Evolutionary conservation across 108 stramenopile genomes (phyloP), one percentile per base, ranked within the genome.

Genomic region (Stephanodiscus triporus): DNA sequence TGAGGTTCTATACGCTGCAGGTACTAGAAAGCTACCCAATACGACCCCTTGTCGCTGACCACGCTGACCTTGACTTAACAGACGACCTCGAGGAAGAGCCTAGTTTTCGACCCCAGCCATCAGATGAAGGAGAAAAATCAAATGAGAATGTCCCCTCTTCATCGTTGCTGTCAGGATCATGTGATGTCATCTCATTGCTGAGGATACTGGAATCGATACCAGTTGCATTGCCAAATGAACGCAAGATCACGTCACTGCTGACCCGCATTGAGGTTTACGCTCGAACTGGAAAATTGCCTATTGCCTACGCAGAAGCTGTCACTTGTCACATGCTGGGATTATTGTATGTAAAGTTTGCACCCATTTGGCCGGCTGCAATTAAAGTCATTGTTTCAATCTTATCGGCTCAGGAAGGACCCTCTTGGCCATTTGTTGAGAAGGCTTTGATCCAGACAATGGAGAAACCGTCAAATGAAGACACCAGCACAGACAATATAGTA

Each of bases 31-130:
- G 70, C 47, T 89, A 75, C 72, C 94, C 91, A n/a, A 63, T 45
- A 64, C 85, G 82, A 55, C 83, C 86, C 0, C 90, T 85, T 75
- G 84, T 92, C 4, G 78, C 85, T 17, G 82, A 95, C 68, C 86
- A 91, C 60, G 85, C 84, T 13, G 90, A 91, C 27, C 85, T 95
- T 40, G 94, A 95, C 73, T 61, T 90, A 14, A 60, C 85, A 14
- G 89, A 85, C 47, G 94, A 95, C 64, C 79, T 95, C n/a, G 94
- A 95, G 36, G 94, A 92, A 74, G 90, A 91, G 10, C 72, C 81
- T 34, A 80, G 72, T 34, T 45, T 72, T 37, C 40, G 29, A 42
- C 57, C 68, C 26, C 61, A 30, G 50, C 27, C 53, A 34, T 27
- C 13, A 47, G 13, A 63, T 23, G 48, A 42, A 45, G 72, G 47